These are phyloP conservation scores for Trichaptum fuscoviolaceum DNA, from an alignment of 768 basidiomycete species.

Conservation along the genomic window DNA sequence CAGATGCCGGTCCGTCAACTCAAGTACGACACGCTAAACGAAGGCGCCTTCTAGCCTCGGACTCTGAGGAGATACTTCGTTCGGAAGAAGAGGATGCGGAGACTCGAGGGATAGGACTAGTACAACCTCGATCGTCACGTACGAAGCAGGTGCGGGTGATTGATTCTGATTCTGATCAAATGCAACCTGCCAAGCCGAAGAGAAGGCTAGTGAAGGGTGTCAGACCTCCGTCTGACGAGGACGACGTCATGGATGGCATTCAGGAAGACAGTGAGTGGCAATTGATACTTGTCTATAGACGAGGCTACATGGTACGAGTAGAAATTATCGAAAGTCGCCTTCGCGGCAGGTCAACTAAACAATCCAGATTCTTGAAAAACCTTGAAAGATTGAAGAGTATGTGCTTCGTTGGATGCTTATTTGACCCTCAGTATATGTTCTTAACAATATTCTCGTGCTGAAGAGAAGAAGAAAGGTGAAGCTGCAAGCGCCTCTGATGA, in stretches of 20 bases:
- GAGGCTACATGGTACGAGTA: conserved; percentile 22
- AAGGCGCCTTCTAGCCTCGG: conserved; percentile 7
- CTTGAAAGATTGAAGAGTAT: conserved; percentile 64
- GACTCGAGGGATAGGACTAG: background rate
- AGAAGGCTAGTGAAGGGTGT: conserved; percentile 37
- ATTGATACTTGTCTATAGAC: conserved; percentile 4
- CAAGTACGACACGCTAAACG: conserved; percentile 7
- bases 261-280: conserved; percentile 50
- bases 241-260: conserved; percentile 43
- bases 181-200: conserved; percentile 19
- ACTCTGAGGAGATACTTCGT: conserved; percentile 18
- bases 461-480: conserved; percentile 42
- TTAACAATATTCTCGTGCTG: conserved; percentile 2
- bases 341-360: conserved; percentile 49
- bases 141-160: background rate
- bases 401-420: conserved; percentile 15
- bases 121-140: background rate
- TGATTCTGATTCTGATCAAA: background rate
- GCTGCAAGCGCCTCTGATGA: conserved; percentile 22
- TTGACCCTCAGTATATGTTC: conserved; percentile 2
- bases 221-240: conserved; percentile 36
- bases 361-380: conserved; percentile 55
- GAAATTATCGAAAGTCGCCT: conserved; percentile 62
- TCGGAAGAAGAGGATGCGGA: conserved; percentile 28
- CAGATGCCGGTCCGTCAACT: background rate